Conservation (phyloP, 2,329 filamentous ascomycete species). For the Fusarium aywerte region DNA sequence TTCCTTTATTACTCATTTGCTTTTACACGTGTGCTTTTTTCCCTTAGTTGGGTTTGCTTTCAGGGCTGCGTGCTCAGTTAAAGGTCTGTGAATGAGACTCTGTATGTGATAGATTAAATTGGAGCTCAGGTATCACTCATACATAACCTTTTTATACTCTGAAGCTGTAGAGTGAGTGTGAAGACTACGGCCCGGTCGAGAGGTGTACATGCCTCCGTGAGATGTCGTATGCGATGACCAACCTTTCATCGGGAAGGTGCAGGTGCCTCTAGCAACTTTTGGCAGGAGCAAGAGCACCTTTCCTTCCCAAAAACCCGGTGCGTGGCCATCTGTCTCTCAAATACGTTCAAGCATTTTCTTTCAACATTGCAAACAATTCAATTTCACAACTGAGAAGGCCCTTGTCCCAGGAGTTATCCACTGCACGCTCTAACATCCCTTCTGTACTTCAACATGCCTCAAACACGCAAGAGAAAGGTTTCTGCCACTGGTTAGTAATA, state of each 20-base stretch:
- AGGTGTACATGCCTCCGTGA: not conserved
- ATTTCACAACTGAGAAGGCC: not conserved
- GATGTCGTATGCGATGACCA: not conserved
- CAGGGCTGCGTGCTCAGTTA: conserved; percentile 30
- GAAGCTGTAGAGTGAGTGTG: not conserved
- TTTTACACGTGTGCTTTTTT: conserved; percentile 28
- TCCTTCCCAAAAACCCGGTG: not conserved
- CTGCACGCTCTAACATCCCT: not conserved
- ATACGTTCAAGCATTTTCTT: not conserved
- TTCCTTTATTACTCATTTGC: conserved; percentile 43
- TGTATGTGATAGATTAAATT: conserved; percentile 40
- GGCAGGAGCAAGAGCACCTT: not conserved
- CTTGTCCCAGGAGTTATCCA: not conserved
- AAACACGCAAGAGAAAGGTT: conserved; percentile 44
- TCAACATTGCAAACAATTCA: not conserved
- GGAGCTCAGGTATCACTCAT: conserved; percentile 26
- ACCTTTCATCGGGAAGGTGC: not conserved
- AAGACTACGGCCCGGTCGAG: not conserved
- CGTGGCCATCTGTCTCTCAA: not conserved
- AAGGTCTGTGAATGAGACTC: conserved; percentile 37
- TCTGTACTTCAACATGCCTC: conserved; percentile 38
- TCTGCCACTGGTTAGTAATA: conserved; percentile 35
- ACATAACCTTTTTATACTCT: conserved; percentile 5
- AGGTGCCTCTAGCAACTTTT: not conserved
- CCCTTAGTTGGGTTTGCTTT: conserved; percentile 35